Base-by-base conservation (phyloP, 2,329 filamentous ascomycete species). In the Monosporascus sp. region DNA sequence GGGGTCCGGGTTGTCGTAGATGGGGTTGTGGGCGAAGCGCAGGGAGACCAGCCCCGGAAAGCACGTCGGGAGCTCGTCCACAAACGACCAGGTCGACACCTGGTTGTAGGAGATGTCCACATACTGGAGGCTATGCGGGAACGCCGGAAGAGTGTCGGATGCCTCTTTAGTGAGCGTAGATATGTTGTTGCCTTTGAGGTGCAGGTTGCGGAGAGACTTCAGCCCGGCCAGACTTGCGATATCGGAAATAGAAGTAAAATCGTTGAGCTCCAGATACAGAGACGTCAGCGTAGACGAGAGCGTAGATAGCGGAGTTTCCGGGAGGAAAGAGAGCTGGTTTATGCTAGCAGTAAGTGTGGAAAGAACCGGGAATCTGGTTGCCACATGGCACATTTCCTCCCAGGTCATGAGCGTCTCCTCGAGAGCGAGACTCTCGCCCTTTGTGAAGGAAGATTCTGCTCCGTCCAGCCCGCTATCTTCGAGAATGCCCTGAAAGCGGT, bases 21-120 rank as follows among this genome's bases (percentile, higher is more conserved):
- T 78, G 5, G 93, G 92, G 61, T 97, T 97, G 66, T 91, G 86
- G 5, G 89, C 85, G 56, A 96, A 83, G 17, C 92, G 88, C 39
- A 99, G 80, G 36, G 84, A 85, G 14, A 74, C 78, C 7, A 97
- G 76, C 4, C 85, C 83, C 0, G 94, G 93, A 60, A 96, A 90
- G 54, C 83, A 74, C 14, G 68, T 63, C 2, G 81, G 73, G 1
- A 99, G 78, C 5, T 75, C 67, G 62, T 96, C 85, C 59, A 96
- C 77, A 67, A 95, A 89, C 31, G 70, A 65, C 89, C 91, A 97
- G 18, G 78, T 77, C 17, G 76, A 67, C 31, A 93, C 77, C 17
- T 77, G 71, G 70, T 93, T 93, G 68, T 86, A 85, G 1, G 88
- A 90, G 18, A 93, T 67, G 66, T 92, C 89, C 17, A 93, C 72